These are phyloP conservation scores for Fimicolochytrium jonesii DNA, from an alignment of 192 early-diverging fungal genomes.

Conservation along the genomic window DNA sequence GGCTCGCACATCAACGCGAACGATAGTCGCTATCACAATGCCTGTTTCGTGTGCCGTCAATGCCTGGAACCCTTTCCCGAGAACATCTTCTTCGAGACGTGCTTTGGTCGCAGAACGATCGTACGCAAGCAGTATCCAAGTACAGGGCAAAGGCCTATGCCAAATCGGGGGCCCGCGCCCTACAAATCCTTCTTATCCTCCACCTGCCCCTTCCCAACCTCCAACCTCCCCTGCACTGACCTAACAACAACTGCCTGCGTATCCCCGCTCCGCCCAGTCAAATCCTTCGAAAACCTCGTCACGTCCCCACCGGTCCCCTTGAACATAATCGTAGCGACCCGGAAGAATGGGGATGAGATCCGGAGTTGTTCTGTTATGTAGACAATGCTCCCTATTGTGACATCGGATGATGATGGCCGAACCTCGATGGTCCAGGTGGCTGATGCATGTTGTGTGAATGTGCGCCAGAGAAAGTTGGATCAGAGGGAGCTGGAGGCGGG, in stretches of 20 bases:
- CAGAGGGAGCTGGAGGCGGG: not conserved
- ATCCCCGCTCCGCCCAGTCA: constrained; percentile 1
- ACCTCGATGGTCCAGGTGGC: constrained; percentile 20
- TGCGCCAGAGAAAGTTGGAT: not conserved
- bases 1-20: constrained; percentile 22
- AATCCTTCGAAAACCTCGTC: not conserved
- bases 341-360: not conserved
- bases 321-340: constrained; percentile 1
- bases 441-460: not conserved
- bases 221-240: constrained; percentile 7
- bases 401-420: not conserved
- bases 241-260: not conserved
- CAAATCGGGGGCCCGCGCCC: too few relatives aligned
- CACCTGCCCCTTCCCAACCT: not conserved
- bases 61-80: constrained; percentile 42
- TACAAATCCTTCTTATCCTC: not conserved
- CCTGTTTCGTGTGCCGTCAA: constrained; percentile 43
- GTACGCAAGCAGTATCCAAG: too few relatives aligned
- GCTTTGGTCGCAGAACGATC: too few relatives aligned
- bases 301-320: not conserved
- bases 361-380: constrained; percentile 10
- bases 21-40: constrained; percentile 15
- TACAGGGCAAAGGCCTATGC: too few relatives aligned
- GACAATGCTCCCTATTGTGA: constrained; percentile 7
- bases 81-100: constrained; percentile 36